Conservation (phyloP, 208 protist genomes). For the Acanthamoeba castellanii region DNA sequence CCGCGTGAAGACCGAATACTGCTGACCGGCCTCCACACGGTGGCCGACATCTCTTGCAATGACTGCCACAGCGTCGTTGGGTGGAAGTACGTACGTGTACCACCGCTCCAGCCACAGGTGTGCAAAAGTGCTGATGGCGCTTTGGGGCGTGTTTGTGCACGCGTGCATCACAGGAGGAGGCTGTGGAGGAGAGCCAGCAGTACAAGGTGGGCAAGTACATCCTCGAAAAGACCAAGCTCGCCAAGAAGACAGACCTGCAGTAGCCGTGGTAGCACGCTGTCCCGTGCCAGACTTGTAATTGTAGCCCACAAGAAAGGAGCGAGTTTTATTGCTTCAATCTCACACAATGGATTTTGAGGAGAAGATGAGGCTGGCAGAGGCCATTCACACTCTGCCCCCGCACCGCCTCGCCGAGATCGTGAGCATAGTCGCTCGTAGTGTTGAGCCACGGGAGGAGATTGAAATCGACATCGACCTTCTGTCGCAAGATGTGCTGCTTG, state of each 20-base stretch:
- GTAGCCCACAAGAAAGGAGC: too few species aligned
- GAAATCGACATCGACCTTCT: background rate
- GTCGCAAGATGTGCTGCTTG: background rate
- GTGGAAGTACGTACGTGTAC: constrained; percentile 82
- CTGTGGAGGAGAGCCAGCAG: constrained; percentile 80
- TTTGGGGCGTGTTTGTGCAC: background rate
- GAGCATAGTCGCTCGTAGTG: too few species aligned
- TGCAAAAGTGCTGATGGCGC: too few species aligned
- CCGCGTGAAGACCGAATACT: constrained; percentile 78
- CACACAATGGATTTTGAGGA: too few species aligned
- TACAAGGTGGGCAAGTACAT: constrained; percentile 85
- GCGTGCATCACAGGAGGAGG: constrained; percentile 65
- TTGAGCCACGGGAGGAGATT: background rate
- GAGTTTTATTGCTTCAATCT: too few species aligned
- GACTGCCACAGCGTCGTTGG: constrained; percentile 76
- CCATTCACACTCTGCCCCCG: too few species aligned
- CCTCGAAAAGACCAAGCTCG: constrained; percentile 80
- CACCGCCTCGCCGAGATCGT: too few species aligned
- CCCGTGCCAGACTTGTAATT: too few species aligned
- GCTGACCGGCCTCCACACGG: constrained; percentile 80
- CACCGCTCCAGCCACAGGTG: background rate
- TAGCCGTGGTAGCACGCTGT: background rate
- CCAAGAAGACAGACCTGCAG: background rate
- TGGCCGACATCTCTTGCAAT: constrained; percentile 81
- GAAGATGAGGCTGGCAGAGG: too few species aligned